Evolutionary conservation across 2,329 filamentous ascomycete species (phyloP).

Genomic region (Plenodomus biglobosus): DNA sequence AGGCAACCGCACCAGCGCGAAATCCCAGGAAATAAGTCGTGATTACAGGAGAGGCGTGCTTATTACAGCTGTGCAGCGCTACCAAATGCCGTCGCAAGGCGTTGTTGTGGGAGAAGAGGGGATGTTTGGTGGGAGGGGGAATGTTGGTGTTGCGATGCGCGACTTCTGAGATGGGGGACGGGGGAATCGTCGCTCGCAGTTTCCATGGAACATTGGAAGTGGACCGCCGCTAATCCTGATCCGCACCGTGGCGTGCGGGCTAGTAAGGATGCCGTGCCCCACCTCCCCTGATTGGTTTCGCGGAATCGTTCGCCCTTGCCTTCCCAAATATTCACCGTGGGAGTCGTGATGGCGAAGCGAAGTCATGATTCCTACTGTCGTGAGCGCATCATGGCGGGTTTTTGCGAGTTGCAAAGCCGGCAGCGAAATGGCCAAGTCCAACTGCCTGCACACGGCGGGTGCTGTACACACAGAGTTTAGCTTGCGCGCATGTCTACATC

Average conservation of each 20-base stretch:
- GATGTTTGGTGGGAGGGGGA: constrained; percentile 11
- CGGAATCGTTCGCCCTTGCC: constrained; percentile 2
- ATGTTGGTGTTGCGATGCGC: constrained; percentile 14
- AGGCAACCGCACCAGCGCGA: constrained; percentile 21
- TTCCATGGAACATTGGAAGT: background rate
- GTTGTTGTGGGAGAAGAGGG: constrained; percentile 17
- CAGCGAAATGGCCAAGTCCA: background rate
- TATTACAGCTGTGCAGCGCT: constrained; percentile 31
- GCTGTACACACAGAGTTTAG: constrained; percentile 1
- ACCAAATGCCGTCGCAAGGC: constrained; percentile 24
- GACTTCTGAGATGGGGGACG: constrained; percentile 15
- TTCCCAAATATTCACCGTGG: constrained; percentile 18
- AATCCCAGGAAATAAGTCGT: constrained; percentile 25
- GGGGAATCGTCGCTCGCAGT: background rate
- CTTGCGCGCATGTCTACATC: constrained; percentile 18
- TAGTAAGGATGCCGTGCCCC: background rate
- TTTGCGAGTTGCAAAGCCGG: background rate
- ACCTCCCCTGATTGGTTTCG: constrained; percentile 6
- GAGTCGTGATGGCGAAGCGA: constrained; percentile 17
- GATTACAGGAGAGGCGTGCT: constrained; percentile 20
- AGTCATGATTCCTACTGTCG: background rate
- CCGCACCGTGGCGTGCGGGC: background rate
- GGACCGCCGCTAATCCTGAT: constrained; percentile 3
- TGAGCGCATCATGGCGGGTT: background rate
- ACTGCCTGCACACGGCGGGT: background rate